Base-by-base conservation (phyloP, 106 monocot genomes). In the Dioscorea zingiberensis region DNA sequence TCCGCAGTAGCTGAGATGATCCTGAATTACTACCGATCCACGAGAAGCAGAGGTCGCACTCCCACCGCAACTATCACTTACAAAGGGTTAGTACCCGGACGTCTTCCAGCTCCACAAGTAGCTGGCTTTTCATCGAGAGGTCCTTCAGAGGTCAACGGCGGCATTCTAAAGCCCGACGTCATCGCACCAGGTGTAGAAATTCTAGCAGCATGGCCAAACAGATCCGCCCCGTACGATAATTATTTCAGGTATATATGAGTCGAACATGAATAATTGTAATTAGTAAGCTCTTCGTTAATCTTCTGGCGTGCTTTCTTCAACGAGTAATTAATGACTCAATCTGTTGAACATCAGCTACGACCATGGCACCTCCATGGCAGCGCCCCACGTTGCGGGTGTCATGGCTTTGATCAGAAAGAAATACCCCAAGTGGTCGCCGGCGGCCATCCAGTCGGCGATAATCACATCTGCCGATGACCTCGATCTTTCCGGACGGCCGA, bases 321-420 rank as follows among this genome's bases (percentile, higher is more conserved):
- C n/a, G n/a, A n/a, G n/a, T n/a, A n/a, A n/a, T n/a, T n/a, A n/a
- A n/a, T n/a, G n/a, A n/a, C n/a, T n/a, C n/a, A n/a, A n/a, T 38
- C 0, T 45, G 46, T 28, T n/a, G 19, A 55, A 16, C 2, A 79
- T 69, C 67, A 69, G 69, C 25, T 62, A 82, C 11, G 26, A 46
- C 0, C 65, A 66, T 30, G 86, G 82, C 13, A 86, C 82, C 0
- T 86, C 82, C 30, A 48, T 69, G 25, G 53, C 82, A 22, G 27
- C 67, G 12, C 75, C 86, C 11, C 86, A 86, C 57, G 19, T 82
- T 4, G 68, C 82, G 3, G 86, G 86, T 16, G 65, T 76, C 17
- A 82, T 82, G 1, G 86, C 86, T 5, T 45, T 82, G 59, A 45
- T 86, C 44, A 64, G 32, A 27, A 21, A 27, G 21, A 16, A n/a